Conservation (phyloP, 1,139 yeast species). For the Debaryomyces coudertii region DNA sequence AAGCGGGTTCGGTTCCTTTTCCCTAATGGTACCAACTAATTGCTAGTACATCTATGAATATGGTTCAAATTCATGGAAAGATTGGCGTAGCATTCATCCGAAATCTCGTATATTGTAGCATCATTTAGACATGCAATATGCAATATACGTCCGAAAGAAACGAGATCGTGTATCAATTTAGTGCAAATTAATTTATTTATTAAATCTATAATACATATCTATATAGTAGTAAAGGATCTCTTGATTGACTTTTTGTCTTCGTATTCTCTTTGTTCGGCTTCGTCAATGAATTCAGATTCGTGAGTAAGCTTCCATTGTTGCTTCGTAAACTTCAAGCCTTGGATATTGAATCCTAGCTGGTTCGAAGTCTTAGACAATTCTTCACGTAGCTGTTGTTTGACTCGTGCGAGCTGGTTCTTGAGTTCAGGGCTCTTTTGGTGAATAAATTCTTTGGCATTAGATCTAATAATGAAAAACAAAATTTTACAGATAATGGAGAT, state of each 20-base stretch:
- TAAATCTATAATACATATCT: conserved; percentile 8
- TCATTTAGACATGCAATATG: neutral
- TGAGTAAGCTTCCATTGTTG: conserved; percentile 82
- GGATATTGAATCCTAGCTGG: conserved; percentile 83
- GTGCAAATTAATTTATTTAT: neutral
- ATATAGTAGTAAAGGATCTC: conserved; percentile 60
- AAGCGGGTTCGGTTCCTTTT: no score
- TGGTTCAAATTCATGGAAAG: neutral
- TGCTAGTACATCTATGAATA: neutral
- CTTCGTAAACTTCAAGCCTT: conserved; percentile 74
- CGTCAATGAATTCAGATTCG: conserved; percentile 73
- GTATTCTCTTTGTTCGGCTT: conserved; percentile 57
- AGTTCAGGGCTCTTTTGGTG: conserved; percentile 65
- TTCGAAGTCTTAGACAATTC: conserved; percentile 56
- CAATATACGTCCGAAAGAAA: neutral
- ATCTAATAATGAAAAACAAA: conserved; percentile 69
- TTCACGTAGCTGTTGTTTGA: conserved; percentile 57
- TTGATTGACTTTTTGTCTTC: conserved; percentile 63
- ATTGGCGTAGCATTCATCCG: neutral
- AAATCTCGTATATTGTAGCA: neutral
- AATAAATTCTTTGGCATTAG: conserved; percentile 76
- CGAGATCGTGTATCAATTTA: neutral
- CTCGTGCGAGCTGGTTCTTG: conserved; percentile 59
- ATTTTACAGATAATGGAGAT: conserved; percentile 73
- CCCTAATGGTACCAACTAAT: no score